These are phyloP conservation scores for Stachybotrys chartarum DNA, from an alignment of 2,329 filamentous ascomycete genomes.

Conservation along the genomic window DNA sequence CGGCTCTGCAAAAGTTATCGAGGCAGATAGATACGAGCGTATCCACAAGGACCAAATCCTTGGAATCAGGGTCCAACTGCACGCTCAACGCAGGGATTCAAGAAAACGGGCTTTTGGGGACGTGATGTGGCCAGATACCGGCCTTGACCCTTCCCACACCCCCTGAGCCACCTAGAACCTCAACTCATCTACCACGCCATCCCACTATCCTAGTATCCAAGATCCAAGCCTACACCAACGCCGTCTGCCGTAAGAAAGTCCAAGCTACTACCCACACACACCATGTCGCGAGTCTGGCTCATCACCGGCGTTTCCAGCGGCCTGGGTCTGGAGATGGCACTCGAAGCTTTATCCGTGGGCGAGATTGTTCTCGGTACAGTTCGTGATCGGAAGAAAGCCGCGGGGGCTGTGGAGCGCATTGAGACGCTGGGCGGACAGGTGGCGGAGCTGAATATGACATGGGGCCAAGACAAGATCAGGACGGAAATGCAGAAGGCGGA, in stretches of 20 bases:
- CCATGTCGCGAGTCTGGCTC: conserved; percentile 6
- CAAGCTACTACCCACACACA: background rate
- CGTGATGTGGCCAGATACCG: background rate
- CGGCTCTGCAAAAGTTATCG: too few species aligned
- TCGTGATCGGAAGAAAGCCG: conserved; percentile 7
- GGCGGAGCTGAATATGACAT: conserved; percentile 19
- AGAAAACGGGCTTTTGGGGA: background rate
- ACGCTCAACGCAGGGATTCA: background rate
- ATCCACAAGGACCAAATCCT: background rate
- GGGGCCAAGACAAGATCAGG: conserved; percentile 14
- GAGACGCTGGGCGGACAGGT: conserved; percentile 16
- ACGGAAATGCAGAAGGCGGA: conserved; percentile 13
- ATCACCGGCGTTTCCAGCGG: conserved; percentile 16
- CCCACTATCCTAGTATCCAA: background rate
- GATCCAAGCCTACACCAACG: too few species aligned
- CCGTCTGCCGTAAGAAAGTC: too few species aligned
- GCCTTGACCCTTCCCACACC: background rate
- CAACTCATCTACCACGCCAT: background rate
- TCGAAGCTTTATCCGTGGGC: conserved; percentile 10
- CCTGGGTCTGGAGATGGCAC: conserved; percentile 11
- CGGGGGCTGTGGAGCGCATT: conserved; percentile 9
- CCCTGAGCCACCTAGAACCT: background rate
- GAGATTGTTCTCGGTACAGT: conserved; percentile 12
- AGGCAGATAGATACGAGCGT: too few species aligned
- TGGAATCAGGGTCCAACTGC: background rate